Base-by-base conservation (phyloP, 495 filamentous ascomycete genomes). In the Podospora bellae-mahoneyi region DNA sequence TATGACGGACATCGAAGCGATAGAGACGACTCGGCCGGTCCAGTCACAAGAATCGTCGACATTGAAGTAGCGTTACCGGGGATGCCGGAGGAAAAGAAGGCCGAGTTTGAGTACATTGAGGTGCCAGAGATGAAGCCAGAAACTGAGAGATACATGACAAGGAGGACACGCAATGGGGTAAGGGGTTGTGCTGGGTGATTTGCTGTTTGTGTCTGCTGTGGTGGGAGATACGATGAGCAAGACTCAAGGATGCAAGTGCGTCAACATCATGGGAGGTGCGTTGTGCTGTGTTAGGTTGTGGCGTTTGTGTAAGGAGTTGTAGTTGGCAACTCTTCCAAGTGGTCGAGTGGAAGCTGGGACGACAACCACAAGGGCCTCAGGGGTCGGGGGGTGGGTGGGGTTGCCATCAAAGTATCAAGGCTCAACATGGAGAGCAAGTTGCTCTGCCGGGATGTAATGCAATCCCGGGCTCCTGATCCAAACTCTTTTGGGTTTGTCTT, bases 21-120 rank as follows among this genome's bases (percentile, higher is more conserved):
- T 20, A 58, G 6, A 15, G 55, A 26, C 5, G 23, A 23, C 3
- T 20, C 55, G 55, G 55, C 10, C 18, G 6, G 3, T 4, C 16
- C 16, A 19, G 13, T 5, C 55, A 9, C 61, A 1, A 39, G 53
- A 7, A n/a, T 56, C 10, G 71, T 74, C 30, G 62, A 62, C 48
- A 73, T 77, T 23, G 72, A 76, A 32, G 72, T 77, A 15, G 28
- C 62, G n/a, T 34, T 77, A 18, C 71, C 62, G 0, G 72, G 69
- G 71, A 13, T 77, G 7, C 3, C 72, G 1, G 64, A 60, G 20
- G 39, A 20, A 18, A 19, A 64, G 34, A 67, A 69, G 62, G 70
- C 65, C 0, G 57, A 27, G 13, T 77, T 69, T 44, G 48, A 55
- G 32, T 44, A 69, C 5, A 30, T 76, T 10, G 56, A 67, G 27